phyloP scores from a whole-genome alignment of 2,329 filamentous ascomycete species.

The Botrytis paeoniae region DNA sequence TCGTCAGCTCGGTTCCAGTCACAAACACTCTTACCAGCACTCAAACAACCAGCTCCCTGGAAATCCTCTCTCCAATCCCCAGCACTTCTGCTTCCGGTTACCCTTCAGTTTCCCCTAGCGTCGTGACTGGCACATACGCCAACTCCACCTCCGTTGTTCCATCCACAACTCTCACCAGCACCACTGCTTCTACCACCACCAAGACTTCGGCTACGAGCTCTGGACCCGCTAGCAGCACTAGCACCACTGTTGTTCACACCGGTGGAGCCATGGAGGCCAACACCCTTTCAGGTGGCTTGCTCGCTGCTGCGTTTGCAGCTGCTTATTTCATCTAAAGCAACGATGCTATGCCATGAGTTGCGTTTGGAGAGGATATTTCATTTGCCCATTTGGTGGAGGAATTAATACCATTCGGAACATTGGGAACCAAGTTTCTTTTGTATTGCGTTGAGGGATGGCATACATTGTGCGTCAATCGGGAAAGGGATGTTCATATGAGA shows the following conservation, averaged over 20 bases:
- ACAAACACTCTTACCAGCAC: neutral
- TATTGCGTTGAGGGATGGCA: neutral
- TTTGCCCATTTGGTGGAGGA: neutral
- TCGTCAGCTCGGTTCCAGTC: neutral
- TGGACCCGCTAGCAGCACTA: neutral
- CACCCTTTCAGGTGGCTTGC: neutral
- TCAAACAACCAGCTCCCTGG: neutral
- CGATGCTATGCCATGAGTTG: neutral
- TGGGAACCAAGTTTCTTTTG: neutral
- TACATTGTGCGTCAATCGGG: neutral
- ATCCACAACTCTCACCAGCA: neutral
- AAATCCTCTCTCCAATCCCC: neutral
- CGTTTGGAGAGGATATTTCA: neutral
- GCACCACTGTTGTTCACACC: neutral
- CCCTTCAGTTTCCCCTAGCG: neutral
- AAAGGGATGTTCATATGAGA: neutral
- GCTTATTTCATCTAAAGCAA: neutral
- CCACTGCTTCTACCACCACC: too few species aligned
- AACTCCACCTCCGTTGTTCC: neutral
- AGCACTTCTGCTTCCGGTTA: neutral
- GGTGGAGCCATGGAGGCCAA: neutral
- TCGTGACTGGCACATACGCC: neutral
- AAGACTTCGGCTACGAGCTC: neutral
- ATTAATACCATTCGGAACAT: neutral
- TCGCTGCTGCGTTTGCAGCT: neutral